A percentile compares a stretch with the other conserved stretches of the same genome.
These are phyloP conservation scores for Mycothermus thermophilus DNA, from an alignment of 495 filamentous ascomycete species.

Conservation along the genomic window DNA sequence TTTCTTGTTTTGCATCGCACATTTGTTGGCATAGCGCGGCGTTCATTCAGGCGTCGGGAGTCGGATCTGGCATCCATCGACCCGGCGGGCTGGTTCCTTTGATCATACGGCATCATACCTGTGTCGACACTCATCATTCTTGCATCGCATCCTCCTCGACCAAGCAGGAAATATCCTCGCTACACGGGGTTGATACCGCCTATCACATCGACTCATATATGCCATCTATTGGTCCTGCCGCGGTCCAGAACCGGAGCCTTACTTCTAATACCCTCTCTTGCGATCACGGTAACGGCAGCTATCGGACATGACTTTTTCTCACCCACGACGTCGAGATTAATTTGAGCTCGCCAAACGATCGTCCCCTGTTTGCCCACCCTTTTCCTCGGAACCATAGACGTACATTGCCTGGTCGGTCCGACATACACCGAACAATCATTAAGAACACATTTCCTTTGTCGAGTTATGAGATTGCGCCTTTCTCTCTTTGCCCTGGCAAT, in stretches of 20 bases:
- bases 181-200: not conserved
- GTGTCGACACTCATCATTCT: too few relatives aligned
- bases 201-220: not conserved
- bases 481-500: not conserved
- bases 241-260: constrained; percentile 4
- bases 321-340: not conserved
- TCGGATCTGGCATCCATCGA: constrained; percentile 17
- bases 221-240: constrained; percentile 3
- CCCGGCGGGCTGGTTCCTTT: constrained; percentile 10
- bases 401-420: constrained; percentile 10
- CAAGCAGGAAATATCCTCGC: constrained; percentile 3
- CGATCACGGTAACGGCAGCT: constrained; percentile 6
- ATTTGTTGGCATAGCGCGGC: constrained; percentile 20
- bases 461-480: constrained; percentile 3
- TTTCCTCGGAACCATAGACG: constrained; percentile 5
- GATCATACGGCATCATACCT: constrained; percentile 11
- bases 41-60: constrained; percentile 12
- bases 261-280: constrained; percentile 8
- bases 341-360: constrained; percentile 4
- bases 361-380: constrained; percentile 6
- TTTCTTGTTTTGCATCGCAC: too few relatives aligned
- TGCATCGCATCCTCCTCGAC: constrained; percentile 6
- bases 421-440: constrained; percentile 10
- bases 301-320: not conserved
- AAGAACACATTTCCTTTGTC: constrained; percentile 10